Evolutionary conservation across 1,139 yeast genomes (phyloP).

Genomic region (Protomyces macrosporus): DNA sequence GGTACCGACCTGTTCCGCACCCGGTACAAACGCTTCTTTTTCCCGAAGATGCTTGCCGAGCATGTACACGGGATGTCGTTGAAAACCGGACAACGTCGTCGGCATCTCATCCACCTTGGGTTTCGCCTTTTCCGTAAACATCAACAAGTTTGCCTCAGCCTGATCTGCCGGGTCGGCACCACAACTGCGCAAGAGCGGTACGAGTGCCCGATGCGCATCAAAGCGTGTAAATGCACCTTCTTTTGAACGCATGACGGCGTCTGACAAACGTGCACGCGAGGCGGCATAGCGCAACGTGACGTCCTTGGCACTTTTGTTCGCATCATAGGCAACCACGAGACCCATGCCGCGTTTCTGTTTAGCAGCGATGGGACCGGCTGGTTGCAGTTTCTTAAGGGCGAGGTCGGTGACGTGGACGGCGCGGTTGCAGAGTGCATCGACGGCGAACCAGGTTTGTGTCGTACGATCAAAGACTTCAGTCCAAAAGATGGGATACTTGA

Average conservation of each 20-base stretch:
- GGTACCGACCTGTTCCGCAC: slow-evolving; percentile 62
- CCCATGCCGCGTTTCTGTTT: slow-evolving; percentile 17
- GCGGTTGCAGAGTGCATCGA: slow-evolving; percentile 67
- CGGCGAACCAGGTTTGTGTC: slow-evolving; percentile 63
- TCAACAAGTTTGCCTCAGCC: slow-evolving; percentile 64
- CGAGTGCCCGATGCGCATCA: slow-evolving; percentile 48
- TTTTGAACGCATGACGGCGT: slow-evolving; percentile 36
- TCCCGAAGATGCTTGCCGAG: slow-evolving; percentile 65
- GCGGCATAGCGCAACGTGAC: slow-evolving; percentile 77
- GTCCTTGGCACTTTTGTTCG: slow-evolving; percentile 61
- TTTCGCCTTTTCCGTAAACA: slow-evolving; percentile 49
- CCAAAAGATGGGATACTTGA: slow-evolving; percentile 76
- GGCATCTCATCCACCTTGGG: slow-evolving; percentile 75
- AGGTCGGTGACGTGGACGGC: slow-evolving; percentile 10
- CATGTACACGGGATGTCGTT: slow-evolving; percentile 70
- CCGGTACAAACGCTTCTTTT: slow-evolving; percentile 68
- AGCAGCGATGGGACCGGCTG: slow-evolving; percentile 5
- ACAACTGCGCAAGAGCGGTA: background rate
- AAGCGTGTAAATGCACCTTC: slow-evolving; percentile 66
- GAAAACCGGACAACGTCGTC: slow-evolving; percentile 70
- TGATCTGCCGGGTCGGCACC: slow-evolving; percentile 48
- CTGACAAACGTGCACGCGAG: slow-evolving; percentile 60
- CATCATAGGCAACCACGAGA: slow-evolving; percentile 57
- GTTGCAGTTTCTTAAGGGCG: slow-evolving; percentile 18
- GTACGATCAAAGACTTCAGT: slow-evolving; percentile 85